Base-by-base conservation (phyloP, 2,329 filamentous ascomycete species). In the Trichoderma guizhouense region DNA sequence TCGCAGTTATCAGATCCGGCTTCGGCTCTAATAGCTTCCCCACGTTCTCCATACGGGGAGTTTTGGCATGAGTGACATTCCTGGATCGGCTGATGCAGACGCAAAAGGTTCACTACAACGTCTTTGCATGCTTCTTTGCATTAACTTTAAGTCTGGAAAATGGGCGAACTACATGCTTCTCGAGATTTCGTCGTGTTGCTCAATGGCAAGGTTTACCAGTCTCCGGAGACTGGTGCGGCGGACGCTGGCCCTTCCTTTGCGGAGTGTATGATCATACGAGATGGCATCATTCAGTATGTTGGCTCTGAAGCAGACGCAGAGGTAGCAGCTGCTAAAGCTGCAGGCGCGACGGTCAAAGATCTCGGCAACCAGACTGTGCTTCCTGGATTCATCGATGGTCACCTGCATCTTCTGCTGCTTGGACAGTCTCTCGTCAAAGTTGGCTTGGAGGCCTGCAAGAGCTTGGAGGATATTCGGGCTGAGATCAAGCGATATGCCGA, bases 331-430 rank as follows among this genome's bases (percentile, higher is more conserved):
- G 81, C 79, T 5, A 76, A 74, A 43, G 69, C 73, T 4, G 72
- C 72, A 3, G 79, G 77, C 18, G 77, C 76, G 30, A 43, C 60
- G 9, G 57, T 75, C 21, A 74, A 76, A 32, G 78, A 83, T 36
- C 69, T 83, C 3, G 66, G 64, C 1, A 80, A 81, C 1, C 76
- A 76, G 26, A 82, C 81, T 1, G 79, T 89, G 3, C 80, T 89
- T 2, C 87, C 87, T 0, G 84, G 87, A 15, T 89, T 89, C 79
- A 84, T 89, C 51, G 87, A 89, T 72, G 86, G 86, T 7, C 87
- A 89, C 73, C 83, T 88, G 78, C 87, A 89, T 75, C 81, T 89
- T 11, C 81, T 89, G 0, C 80, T 87, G 11, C 81, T 88, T 0
- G 87, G 87, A 1, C 86, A 88, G 73, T 84, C 86, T 0, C 81